Base-by-base conservation (phyloP, 2,329 filamentous ascomycete genomes). In the Epichloe baconii region DNA sequence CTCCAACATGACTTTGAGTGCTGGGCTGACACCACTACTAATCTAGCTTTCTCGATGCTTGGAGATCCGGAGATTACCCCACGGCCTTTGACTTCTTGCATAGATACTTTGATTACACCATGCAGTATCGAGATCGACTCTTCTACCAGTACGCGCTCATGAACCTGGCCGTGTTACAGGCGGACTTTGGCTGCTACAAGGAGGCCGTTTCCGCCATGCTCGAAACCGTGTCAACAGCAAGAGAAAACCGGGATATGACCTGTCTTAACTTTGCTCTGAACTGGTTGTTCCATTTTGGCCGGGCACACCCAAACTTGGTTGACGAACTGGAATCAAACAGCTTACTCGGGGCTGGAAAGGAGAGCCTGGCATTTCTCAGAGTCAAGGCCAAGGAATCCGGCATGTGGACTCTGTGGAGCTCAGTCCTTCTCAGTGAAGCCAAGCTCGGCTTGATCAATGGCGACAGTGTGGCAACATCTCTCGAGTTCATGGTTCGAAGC, bases 121-220 rank as follows among this genome's bases (percentile, higher is more conserved):
- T 94, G 80, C 86, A 93, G 60, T 86, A 82, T 57, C 75, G 82
- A 54, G 86, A 95, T 60, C 83, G 86, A 23, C 79, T 86, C 5
- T 90, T 90, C 60, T 97, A 98, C 62, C 93, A 97, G 63, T 95
- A 96, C 63, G 93, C 93, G 0, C 71, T 97, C 14, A 82, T 98
- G 62, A 96, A 96, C 62, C 78, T 96, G 53, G 91, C 90, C 3
- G 88, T 96, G 36, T 77, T 97, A 4, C 91, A 98, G 62, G 88
- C 90, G 15, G 93, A 97, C 65, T 97, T 97, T 71, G 90, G 90
- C 45, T 95, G 88, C 63, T 84, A 89, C 64, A 79, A 81, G 41
- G 90, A 97, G 68, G 91, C 91, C 5, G 78, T 97, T n/a, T 80
- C 88, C 11, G 87, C 91, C 12, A 95, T 98, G 82, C 82, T 95